Base-by-base conservation (phyloP, 2,329 filamentous ascomycete species). In the Coleophoma crateriformis region DNA sequence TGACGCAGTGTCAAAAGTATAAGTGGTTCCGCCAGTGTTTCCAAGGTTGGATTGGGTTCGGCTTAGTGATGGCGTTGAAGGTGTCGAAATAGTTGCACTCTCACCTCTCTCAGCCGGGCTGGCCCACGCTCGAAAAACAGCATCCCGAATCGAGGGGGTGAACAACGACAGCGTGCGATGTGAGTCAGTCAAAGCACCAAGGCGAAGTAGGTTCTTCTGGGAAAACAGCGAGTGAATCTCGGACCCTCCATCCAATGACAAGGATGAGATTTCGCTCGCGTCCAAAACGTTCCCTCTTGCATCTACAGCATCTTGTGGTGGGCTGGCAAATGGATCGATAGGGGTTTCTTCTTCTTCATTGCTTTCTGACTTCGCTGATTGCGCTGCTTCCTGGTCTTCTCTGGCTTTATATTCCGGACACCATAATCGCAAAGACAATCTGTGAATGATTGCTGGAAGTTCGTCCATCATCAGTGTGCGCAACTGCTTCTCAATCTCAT, bases 401-500 rank as follows among this genome's bases (percentile, higher is more conserved):
- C 82, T 79, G 19, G 81, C 78, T 46, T 83, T 77, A 65, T 94
- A 89, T 58, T 97, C 92, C 0, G 91, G 89, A 48, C 90, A 94
- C 85, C 90, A 96, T 45, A 96, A 70, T 56, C 88, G 84, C 50
- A 97, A 73, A 0, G 92, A 97, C 17, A 99, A 72, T 46, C 90
- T 82, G 68, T 99, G 94, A 54, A 99, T 96, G 52, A 97, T 97
- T 45, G 92, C 91, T 1, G 94, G 94, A 20, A 99, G 72, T 67
- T 99, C 94, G 56, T 99, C 92, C 90, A 97, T 97, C 76, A 99
- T 95, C 57, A 99, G 67, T 48, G 91, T 90, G 32, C 94, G 85
- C 53, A 99, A 72, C 68, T 97, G 94, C 46, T 82, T 87, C 70
- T 99, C 94, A 61, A 99, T 99, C 53, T 92, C 95, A 66, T 89